phyloP scores from a whole-genome alignment of 1,284 basidiomycete genomes.

The Boletus semigastroideus region DNA sequence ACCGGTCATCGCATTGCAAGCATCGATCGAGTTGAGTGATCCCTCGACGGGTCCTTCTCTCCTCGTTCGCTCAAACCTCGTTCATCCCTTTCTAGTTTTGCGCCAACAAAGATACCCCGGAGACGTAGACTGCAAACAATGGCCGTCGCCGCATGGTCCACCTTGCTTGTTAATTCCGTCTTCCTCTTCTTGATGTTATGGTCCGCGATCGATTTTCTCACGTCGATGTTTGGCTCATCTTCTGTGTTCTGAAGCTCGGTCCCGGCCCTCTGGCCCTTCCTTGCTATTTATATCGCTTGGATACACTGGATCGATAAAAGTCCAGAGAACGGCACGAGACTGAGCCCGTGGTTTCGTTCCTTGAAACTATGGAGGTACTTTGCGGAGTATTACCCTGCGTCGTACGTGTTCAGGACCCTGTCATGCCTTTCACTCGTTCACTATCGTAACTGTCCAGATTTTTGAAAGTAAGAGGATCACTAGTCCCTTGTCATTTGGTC shows the following conservation, averaged over 20 bases:
- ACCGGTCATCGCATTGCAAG: constrained; percentile 60
- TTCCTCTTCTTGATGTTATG: constrained; percentile 77
- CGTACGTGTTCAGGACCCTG: constrained; percentile 51
- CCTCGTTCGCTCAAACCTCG: background rate
- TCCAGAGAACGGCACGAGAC: constrained; percentile 76
- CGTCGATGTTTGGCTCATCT: constrained; percentile 2
- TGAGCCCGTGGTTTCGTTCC: constrained; percentile 76
- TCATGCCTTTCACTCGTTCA: background rate
- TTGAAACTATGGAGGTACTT: constrained; percentile 80
- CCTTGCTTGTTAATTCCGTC: constrained; percentile 70
- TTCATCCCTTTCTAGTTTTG: constrained; percentile 55
- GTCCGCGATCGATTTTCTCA: constrained; percentile 47
- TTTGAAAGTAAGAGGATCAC: constrained; percentile 23
- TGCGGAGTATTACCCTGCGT: constrained; percentile 90
- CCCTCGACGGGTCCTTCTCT: background rate
- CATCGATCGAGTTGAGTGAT: constrained; percentile 65
- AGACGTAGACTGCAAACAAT: constrained; percentile 83
- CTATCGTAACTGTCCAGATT: constrained; percentile 12
- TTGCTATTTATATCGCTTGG: constrained; percentile 86
- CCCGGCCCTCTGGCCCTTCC: constrained; percentile 84
- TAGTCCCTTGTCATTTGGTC: background rate
- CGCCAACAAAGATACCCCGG: constrained; percentile 71
- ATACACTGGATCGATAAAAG: constrained; percentile 72
- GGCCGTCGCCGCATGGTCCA: constrained; percentile 85
- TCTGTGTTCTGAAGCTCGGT: constrained; percentile 62